A percentile compares a stretch with the other conserved stretches of the same genome.
Evolutionary conservation across 179 eudicot genomes (phyloP).

Genomic region (Beta corolliflora): DNA sequence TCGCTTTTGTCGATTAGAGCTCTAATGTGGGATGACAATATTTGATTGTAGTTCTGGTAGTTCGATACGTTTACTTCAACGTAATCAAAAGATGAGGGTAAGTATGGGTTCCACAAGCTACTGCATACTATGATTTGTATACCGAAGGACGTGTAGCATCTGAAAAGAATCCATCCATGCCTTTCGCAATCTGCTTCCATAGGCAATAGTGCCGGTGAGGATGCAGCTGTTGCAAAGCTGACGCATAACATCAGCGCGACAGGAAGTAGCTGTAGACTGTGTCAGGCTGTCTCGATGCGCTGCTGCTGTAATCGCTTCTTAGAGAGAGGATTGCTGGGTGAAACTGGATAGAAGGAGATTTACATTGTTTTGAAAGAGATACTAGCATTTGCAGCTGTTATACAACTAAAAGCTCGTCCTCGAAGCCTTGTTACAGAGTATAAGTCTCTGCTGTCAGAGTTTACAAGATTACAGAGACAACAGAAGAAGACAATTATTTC

Average conservation of each 20-base stretch:
- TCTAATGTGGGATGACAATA: background rate
- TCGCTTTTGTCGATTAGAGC: background rate
- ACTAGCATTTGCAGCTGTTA: background rate
- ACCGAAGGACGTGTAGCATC: slow-evolving; percentile 21
- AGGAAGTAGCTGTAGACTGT: slow-evolving; percentile 30
- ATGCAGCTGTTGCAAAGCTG: slow-evolving; percentile 16
- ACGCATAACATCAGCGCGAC: slow-evolving; percentile 18
- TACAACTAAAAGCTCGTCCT: background rate
- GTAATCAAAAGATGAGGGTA: background rate
- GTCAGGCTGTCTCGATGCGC: slow-evolving; percentile 10
- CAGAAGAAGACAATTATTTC: background rate
- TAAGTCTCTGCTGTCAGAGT: background rate
- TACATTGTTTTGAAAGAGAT: slow-evolving; percentile 28
- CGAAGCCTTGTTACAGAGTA: background rate
- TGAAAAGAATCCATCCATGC: background rate
- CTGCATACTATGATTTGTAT: slow-evolving; percentile 13
- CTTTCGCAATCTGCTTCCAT: background rate
- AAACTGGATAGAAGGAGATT: slow-evolving; percentile 21
- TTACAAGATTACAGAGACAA: background rate
- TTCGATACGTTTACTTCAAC: slow-evolving; percentile 1
- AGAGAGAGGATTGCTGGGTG: slow-evolving; percentile 10
- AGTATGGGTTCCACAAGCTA: background rate
- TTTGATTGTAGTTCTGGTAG: slow-evolving; percentile 13
- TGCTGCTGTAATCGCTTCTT: slow-evolving; percentile 22
- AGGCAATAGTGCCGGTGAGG: slow-evolving; percentile 7